These are phyloP conservation scores for Sedum album DNA, from an alignment of 164 flowering plant species.

Conservation along the genomic window DNA sequence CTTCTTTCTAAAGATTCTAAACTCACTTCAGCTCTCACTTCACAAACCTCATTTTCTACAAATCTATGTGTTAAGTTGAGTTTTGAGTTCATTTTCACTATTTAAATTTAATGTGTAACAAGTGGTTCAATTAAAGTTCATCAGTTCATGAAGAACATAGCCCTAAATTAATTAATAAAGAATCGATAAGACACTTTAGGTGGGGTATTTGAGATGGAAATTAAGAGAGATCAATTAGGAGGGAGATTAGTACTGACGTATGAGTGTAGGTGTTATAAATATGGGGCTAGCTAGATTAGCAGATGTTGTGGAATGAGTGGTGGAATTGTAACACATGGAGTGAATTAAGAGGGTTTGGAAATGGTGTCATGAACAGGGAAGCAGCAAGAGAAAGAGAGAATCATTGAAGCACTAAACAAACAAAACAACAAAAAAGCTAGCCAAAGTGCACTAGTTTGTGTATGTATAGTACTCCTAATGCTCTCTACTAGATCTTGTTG, in stretches of 20 bases:
- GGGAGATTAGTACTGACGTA: neutral
- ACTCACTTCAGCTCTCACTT: too few species aligned
- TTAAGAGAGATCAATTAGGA: neutral
- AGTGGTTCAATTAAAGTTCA: too few species aligned
- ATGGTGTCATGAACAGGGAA: slow-evolving; percentile 2
- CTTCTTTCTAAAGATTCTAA: neutral
- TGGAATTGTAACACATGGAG: neutral
- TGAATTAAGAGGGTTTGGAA: neutral
- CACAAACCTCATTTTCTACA: too few species aligned
- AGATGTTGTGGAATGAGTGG: neutral
- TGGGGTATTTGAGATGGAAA: neutral
- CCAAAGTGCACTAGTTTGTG: neutral
- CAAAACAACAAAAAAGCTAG: neutral
- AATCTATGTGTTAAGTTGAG: too few species aligned
- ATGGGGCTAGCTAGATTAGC: neutral
- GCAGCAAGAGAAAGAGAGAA: neutral
- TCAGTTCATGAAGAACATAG: too few species aligned
- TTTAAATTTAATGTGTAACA: too few species aligned
- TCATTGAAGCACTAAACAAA: slow-evolving; percentile 5
- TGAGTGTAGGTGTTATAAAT: neutral
- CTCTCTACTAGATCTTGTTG: neutral
- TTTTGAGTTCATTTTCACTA: too few species aligned
- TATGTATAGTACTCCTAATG: too few species aligned
- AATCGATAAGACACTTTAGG: too few species aligned
- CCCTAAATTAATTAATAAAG: too few species aligned